A percentile compares a stretch with the other conserved stretches of the same genome.
Conservation (phyloP, 1,284 basidiomycete species). For the Phellinidium pouzarii region DNA sequence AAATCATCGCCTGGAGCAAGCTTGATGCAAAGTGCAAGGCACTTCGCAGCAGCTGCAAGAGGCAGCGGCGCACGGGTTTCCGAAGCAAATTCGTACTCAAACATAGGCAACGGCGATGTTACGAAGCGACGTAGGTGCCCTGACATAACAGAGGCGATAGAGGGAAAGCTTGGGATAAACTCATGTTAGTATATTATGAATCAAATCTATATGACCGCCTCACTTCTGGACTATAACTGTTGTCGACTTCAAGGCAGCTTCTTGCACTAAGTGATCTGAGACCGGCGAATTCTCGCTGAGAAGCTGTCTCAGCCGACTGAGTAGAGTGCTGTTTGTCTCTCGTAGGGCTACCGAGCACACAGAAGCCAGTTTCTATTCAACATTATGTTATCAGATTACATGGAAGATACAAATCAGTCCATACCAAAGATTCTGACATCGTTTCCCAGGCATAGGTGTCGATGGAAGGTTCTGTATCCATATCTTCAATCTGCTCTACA, state of each 20-base stretch:
- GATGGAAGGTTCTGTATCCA: constrained; percentile 68
- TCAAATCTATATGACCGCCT: constrained; percentile 19
- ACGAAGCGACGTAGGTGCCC: constrained; percentile 83
- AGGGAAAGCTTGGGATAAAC: constrained; percentile 56
- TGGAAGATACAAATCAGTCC: constrained; percentile 20
- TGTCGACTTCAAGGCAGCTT: constrained; percentile 77
- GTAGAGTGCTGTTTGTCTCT: constrained; percentile 64
- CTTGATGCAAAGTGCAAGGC: constrained; percentile 87
- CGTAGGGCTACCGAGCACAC: constrained; percentile 74
- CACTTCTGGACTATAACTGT: constrained; percentile 80
- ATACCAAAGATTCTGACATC: constrained; percentile 75
- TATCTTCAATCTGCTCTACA: constrained; percentile 66
- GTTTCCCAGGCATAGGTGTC: constrained; percentile 87
- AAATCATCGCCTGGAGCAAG: constrained; percentile 85
- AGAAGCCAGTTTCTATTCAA: constrained; percentile 75
- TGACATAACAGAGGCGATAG: constrained; percentile 72
- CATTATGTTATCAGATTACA: constrained; percentile 22
- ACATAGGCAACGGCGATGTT: constrained; percentile 81
- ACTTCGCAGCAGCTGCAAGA: constrained; percentile 81
- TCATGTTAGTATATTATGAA: not conserved
- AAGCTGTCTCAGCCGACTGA: constrained; percentile 66
- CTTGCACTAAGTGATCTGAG: constrained; percentile 75
- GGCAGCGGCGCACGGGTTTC: constrained; percentile 71
- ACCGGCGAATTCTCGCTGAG: constrained; percentile 80
- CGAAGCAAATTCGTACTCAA: constrained; percentile 77